These are phyloP conservation scores for Arthrobotrys sphaeroides DNA, from an alignment of 2,329 filamentous ascomycete species.

Conservation along the genomic window DNA sequence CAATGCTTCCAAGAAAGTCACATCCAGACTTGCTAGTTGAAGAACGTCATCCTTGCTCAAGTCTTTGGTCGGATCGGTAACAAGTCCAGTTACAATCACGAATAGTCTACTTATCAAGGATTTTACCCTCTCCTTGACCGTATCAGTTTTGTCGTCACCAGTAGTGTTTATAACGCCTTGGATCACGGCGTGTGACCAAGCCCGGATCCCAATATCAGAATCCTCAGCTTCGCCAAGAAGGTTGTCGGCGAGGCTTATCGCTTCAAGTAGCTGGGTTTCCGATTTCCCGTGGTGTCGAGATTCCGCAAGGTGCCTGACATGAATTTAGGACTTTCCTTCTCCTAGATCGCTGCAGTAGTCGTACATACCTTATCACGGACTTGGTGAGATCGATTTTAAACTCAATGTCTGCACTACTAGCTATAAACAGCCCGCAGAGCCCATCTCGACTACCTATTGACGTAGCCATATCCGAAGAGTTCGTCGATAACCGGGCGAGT, in stretches of 20 bases:
- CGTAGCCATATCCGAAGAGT: constrained; percentile 21
- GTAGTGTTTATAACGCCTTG: background rate
- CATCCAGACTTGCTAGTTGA: background rate
- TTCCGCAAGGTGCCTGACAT: constrained; percentile 23
- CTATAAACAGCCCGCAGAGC: constrained; percentile 2
- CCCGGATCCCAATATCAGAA: constrained; percentile 15
- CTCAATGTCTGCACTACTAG: background rate
- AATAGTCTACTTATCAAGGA: constrained; percentile 12
- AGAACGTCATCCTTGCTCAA: background rate
- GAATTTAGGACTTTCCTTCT: background rate
- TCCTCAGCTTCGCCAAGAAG: background rate
- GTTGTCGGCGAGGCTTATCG: constrained; percentile 15
- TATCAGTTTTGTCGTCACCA: background rate
- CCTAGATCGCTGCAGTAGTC: no score
- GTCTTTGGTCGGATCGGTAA: background rate
- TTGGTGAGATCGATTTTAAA: constrained; percentile 8
- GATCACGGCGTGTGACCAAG: constrained; percentile 37
- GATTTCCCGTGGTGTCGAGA: constrained; percentile 38
- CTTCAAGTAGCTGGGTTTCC: background rate
- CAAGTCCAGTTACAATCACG: background rate
- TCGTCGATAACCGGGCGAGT: constrained; percentile 32
- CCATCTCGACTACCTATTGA: constrained; percentile 7
- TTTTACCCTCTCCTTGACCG: background rate
- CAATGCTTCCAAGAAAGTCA: constrained; percentile 21
- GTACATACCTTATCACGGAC: constrained; percentile 26